These are phyloP conservation scores for Cafeteria roenbergensis DNA, from an alignment of 108 stramenopile species.

Conservation along the genomic window DNA sequence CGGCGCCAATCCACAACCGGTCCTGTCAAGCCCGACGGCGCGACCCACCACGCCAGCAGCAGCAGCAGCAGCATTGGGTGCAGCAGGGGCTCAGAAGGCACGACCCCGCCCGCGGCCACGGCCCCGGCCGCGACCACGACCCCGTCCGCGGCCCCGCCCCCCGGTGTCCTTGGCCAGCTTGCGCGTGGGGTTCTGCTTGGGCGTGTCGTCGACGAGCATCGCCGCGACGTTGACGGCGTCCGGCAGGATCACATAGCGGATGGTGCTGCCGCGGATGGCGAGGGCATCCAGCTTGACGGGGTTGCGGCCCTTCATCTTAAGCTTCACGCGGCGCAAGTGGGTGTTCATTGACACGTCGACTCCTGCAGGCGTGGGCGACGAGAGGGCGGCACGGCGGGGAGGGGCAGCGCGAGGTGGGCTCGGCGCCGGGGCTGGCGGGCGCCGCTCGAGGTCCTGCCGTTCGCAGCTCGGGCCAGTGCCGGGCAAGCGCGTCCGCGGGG, in stretches of 20 bases:
- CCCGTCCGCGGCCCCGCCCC: conserved; percentile 3
- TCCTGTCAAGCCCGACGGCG: too few species aligned
- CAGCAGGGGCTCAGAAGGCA: too few species aligned
- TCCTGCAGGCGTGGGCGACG: conserved; percentile 17
- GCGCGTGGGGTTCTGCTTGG: conserved; percentile 45
- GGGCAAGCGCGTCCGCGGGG: too few species aligned
- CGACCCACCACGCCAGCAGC: too few species aligned
- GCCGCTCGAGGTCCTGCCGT: too few species aligned
- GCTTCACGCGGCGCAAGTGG: conserved; percentile 83
- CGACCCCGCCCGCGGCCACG: conserved; percentile 19
- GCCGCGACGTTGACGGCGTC: conserved; percentile 90
- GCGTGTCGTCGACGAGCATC: conserved; percentile 82
- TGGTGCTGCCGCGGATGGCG: conserved; percentile 78
- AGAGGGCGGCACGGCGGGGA: too few species aligned
- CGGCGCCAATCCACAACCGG: too few species aligned
- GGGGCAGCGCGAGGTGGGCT: too few species aligned
- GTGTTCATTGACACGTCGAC: conserved; percentile 98
- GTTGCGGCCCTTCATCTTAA: conserved; percentile 69
- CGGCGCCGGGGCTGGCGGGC: too few species aligned
- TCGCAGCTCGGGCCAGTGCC: too few species aligned
- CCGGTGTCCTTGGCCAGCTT: not conserved
- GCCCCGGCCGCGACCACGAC: conserved; percentile 11
- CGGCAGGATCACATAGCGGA: conserved; percentile 83
- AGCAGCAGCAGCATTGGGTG: too few species aligned
- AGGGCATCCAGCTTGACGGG: conserved; percentile 73